Base-by-base conservation (phyloP, 495 filamentous ascomycete genomes). In the Daldinia concentrica region DNA sequence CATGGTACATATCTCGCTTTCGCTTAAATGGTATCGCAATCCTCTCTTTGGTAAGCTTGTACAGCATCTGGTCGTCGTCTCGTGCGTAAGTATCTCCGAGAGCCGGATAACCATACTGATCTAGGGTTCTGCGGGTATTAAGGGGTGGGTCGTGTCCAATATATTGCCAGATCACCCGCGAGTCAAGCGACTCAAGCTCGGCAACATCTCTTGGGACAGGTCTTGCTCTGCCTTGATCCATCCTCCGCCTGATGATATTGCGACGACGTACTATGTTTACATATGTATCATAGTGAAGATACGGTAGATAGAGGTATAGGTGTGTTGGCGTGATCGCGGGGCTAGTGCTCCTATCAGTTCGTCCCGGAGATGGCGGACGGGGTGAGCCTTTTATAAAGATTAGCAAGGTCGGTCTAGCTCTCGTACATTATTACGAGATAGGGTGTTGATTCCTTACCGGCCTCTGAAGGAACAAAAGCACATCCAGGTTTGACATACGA, bases 1-100 rank as follows among this genome's bases (percentile, higher is more conserved):
- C 32, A 61, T 69, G 66, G 43, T 73, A 77, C 64, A 73, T 69
- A 6, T 73, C 75, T 50, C 48, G 48, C 55, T 76, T 73, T 11
- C 59, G 69, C 39, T 68, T 72, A 37, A 70, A 65, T 7, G 64
- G 66, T 11, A 64, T 55, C 7, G 58, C 51, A 24, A 48, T 41
- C 30, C 70, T 65, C 68, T 83, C 79, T 68, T 86, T 88, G 0
- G 90, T 92, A 1, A 89, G 82, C 64, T 91, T 91, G 79, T 90
- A 92, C 4, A 91, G 77, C 85, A 92, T 90, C 73, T 92, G 89
- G 37, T 92, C 89, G 51, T 89, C 87, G 45, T 92, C 90, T 27
- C 89, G 81, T 0, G 87, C 85, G 27, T 86, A 78, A 0, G 89
- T 90, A 19, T 90, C 89, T 17, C 83, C 79, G 0, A 91, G 80